Evolutionary conservation across 2,329 filamentous ascomycete species (phyloP).

Genomic region (Fusarium nurragi): DNA sequence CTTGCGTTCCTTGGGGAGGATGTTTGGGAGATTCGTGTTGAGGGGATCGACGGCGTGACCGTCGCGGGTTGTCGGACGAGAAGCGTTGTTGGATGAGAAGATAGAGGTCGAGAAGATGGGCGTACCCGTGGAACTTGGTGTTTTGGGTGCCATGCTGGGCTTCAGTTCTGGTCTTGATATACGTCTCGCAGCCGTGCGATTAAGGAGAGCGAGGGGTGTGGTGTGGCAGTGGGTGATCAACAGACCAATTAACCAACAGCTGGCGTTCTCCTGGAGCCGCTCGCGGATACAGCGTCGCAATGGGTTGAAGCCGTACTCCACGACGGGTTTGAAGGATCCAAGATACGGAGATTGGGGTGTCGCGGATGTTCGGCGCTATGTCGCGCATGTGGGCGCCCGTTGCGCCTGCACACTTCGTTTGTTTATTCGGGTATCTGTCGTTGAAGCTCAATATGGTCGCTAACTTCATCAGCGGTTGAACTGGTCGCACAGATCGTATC

Average conservation of each 20-base stretch:
- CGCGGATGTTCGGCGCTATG: constrained; percentile 3
- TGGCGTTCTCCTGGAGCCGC: constrained; percentile 25
- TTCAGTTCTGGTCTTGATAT: background rate
- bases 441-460: background rate
- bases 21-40: constrained; percentile 39
- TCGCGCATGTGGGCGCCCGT: constrained; percentile 10
- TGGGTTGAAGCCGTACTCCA: background rate
- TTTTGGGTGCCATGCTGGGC: constrained; percentile 40
- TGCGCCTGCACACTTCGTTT: background rate
- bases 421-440: background rate
- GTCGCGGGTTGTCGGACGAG: constrained; percentile 52
- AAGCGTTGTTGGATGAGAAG: constrained; percentile 47
- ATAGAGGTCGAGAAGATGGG: constrained; percentile 52
- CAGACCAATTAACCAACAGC: constrained; percentile 13
- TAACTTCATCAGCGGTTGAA: background rate
- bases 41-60: constrained; percentile 46
- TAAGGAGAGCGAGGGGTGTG: constrained; percentile 14
- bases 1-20: constrained; percentile 59
- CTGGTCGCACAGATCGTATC: background rate
- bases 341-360: background rate
- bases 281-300: constrained; percentile 23
- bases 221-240: constrained; percentile 21
- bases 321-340: constrained; percentile 2
- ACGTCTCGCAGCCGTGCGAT: constrained; percentile 5
- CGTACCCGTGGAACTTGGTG: constrained; percentile 42